phyloP scores from a whole-genome alignment of 768 basidiomycete genomes.

The Pleurotus sapidus region DNA sequence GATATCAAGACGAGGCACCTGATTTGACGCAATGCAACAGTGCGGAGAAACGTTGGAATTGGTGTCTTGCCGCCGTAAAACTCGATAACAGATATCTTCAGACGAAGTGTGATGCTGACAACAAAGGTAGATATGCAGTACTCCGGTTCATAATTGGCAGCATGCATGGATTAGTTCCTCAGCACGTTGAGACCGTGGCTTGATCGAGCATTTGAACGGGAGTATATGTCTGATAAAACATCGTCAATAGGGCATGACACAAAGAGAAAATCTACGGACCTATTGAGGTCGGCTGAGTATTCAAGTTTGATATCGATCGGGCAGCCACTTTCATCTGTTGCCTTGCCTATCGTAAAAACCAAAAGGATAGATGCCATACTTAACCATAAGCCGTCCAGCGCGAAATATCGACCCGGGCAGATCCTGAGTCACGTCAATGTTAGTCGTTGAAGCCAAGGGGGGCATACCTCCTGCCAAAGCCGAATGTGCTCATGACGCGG shows the following conservation, averaged over 20 bases:
- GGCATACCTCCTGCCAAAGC: conserved; percentile 23
- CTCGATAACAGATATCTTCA: no score
- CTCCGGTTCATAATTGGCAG: background rate
- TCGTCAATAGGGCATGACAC: background rate
- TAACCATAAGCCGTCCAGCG: conserved; percentile 7
- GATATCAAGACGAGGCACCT: no score
- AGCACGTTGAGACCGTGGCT: conserved; percentile 20
- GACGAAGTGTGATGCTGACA: no score
- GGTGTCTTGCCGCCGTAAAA: no score
- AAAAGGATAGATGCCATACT: conserved; percentile 9
- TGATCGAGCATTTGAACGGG: conserved; percentile 25
- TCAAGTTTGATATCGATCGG: background rate
- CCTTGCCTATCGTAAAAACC: conserved; percentile 4
- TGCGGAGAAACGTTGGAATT: no score
- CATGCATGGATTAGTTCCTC: conserved; percentile 12
- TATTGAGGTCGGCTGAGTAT: background rate
- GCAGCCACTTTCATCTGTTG: background rate
- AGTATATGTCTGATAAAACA: conserved; percentile 16
- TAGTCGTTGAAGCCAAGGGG: background rate
- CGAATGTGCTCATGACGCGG: conserved; percentile 31
- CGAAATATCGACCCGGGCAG: conserved; percentile 5
- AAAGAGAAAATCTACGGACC: background rate
- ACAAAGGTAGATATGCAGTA: no score
- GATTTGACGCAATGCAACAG: no score
- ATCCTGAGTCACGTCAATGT: background rate